phyloP scores from a whole-genome alignment of 2,329 filamentous ascomycete species.

The Trematosphaeria pertusa region DNA sequence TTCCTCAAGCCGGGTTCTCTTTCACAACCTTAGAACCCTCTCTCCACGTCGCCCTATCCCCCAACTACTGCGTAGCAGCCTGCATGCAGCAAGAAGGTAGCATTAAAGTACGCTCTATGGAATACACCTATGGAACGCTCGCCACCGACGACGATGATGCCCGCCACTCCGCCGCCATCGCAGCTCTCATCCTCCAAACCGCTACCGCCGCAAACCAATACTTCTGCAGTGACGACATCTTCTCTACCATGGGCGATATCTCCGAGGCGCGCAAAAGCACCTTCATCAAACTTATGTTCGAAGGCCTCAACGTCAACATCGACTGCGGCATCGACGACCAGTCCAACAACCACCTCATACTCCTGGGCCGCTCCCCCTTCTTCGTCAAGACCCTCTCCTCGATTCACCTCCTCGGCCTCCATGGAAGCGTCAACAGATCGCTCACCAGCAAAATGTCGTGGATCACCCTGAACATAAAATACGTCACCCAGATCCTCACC shows the following conservation, averaged over 20 bases:
- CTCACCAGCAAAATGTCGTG: constrained; percentile 78
- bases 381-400: constrained; percentile 80
- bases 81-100: constrained; percentile 53
- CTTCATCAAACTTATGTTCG: constrained; percentile 71
- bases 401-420: constrained; percentile 74
- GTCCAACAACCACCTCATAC: constrained; percentile 55
- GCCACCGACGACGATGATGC: constrained; percentile 34
- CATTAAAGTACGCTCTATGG: constrained; percentile 51
- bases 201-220: constrained; percentile 53
- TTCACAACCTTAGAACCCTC: constrained; percentile 70
- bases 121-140: constrained; percentile 47
- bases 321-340: constrained; percentile 82
- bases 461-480: constrained; percentile 76
- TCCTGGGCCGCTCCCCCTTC: constrained; percentile 63
- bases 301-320: constrained; percentile 59
- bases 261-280: constrained; percentile 35
- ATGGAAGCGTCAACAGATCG: constrained; percentile 52
- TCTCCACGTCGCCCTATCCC: constrained; percentile 55
- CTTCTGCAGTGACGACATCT: constrained; percentile 57
- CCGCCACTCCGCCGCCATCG: constrained; percentile 48
- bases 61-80: constrained; percentile 56
- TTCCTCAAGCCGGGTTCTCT: constrained; percentile 79
- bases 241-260: constrained; percentile 48
- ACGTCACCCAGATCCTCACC: constrained; percentile 68
- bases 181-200: constrained; percentile 52